These are phyloP conservation scores for Suhomyces sp. DNA, from an alignment of 805 yeast species.

Conservation along the genomic window DNA sequence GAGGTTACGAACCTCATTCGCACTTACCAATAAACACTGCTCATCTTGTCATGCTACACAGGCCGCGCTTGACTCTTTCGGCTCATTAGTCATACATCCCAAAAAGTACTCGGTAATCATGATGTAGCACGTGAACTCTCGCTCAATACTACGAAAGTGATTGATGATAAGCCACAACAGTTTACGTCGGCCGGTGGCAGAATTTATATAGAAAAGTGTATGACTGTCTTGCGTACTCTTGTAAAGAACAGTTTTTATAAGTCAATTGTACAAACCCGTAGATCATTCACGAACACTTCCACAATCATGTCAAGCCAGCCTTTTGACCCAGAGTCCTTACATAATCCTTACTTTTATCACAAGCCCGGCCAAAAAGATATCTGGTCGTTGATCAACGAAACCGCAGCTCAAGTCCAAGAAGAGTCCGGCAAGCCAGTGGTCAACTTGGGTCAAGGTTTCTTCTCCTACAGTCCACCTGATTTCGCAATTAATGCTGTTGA, in stretches of 20 bases:
- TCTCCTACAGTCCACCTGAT: constrained; percentile 93
- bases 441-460: constrained; percentile 95
- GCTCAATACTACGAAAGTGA: not conserved
- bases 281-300: not conserved
- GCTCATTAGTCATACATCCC: not conserved
- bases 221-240: not conserved
- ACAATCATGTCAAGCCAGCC: not conserved
- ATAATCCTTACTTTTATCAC: constrained; percentile 60
- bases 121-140: not conserved
- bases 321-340: constrained; percentile 28
- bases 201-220: not conserved
- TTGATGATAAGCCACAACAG: not conserved
- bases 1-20: not conserved
- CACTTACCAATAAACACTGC: not conserved
- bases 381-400: constrained; percentile 92
- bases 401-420: constrained; percentile 79
- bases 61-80: not conserved
- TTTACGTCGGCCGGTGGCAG: not conserved
- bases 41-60: not conserved
- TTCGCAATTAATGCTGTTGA: constrained; percentile 84
- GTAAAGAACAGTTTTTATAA: not conserved
- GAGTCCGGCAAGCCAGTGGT: constrained; percentile 73
- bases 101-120: not conserved
- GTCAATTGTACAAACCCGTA: not conserved
- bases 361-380: constrained; percentile 78